Evolutionary conservation across 2,329 filamentous ascomycete species (phyloP), one percentile per base, ranked within the genome.

Genomic region (Colletotrichum australisinense): DNA sequence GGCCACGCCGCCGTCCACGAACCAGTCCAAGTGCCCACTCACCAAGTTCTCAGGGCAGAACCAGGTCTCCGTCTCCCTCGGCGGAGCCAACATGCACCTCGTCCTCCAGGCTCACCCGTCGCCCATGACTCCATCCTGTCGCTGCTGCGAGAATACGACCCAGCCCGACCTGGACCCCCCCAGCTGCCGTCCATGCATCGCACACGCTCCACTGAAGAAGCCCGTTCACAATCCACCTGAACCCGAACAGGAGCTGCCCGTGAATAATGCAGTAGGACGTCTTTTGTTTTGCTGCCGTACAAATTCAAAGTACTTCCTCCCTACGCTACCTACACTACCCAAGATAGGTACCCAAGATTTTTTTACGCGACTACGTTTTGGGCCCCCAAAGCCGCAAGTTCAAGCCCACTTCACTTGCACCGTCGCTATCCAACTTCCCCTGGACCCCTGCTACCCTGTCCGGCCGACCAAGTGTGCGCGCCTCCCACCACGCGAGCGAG

Each of bases 21-120:
- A 69, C 66, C 66, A 69, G 70, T 64, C 70, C 59, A 64, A 69
- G 70, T 64, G 35, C 42, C 19, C 65, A 52, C 11, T 32, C 19
- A 52, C 16, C 22, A 26, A 57, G 30, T 35, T 52, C 24, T 30
- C 49, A 66, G 46, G 59, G 59, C 8, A 28, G 19, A 19, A 22
- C 6, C 49, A 53, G 60, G n/a, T 19, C 26, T 53, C 52, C 35
- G 19, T 49, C 14, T 19, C 38, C 38, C 38, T 42, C 38, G 38
- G 38, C 5, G 38, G 38, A 42, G 16, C 38, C 14, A 42, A 42
- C 38, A 42, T 38, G 24, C 28, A n/a, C 32, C 28, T 35, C 28
- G 22, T 63, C 52, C 24, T 6, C 38, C 38, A 35, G 32, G 32
- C 32, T 35, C 32, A 35, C 12, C 32, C 32, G 11, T 16, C 38